Conservation (phyloP, 2,329 filamentous ascomycete genomes). For the Ceratocystis diversiconidia region DNA sequence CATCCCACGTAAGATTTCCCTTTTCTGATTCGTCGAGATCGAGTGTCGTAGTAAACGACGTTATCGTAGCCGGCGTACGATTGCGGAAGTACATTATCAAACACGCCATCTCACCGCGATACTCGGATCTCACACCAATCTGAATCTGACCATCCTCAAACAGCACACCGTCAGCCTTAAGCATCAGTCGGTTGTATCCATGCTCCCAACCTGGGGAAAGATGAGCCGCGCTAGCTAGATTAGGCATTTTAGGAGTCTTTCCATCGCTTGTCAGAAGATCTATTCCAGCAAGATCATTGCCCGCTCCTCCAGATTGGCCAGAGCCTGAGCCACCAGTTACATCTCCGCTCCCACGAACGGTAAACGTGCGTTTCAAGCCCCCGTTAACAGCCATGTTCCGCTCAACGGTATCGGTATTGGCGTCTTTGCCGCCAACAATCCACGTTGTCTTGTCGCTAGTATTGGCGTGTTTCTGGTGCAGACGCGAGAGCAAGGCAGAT, state of each 20-base stretch:
- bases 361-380: constrained; percentile 78
- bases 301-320: constrained; percentile 23
- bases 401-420: constrained; percentile 68
- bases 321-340: constrained; percentile 23
- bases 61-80: constrained; percentile 72
- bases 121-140: constrained; percentile 82
- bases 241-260: constrained; percentile 53
- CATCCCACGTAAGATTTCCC: constrained; percentile 61
- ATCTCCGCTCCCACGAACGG: constrained; percentile 41
- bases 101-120: constrained; percentile 87
- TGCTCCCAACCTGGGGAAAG: constrained; percentile 88
- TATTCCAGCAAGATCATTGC: constrained; percentile 58
- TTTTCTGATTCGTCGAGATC: constrained; percentile 61
- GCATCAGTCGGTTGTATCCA: constrained; percentile 71
- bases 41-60: constrained; percentile 85
- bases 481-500: constrained; percentile 75
- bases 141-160: constrained; percentile 95
- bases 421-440: constrained; percentile 94
- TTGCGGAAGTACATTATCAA: constrained; percentile 94
- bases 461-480: constrained; percentile 87
- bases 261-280: constrained; percentile 53
- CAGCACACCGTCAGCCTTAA: constrained; percentile 69
- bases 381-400: constrained; percentile 67
- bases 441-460: constrained; percentile 93
- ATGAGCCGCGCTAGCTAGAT: constrained; percentile 83